These are phyloP conservation scores for Mycena indigotica DNA, from an alignment of 768 basidiomycete species.

Conservation along the genomic window DNA sequence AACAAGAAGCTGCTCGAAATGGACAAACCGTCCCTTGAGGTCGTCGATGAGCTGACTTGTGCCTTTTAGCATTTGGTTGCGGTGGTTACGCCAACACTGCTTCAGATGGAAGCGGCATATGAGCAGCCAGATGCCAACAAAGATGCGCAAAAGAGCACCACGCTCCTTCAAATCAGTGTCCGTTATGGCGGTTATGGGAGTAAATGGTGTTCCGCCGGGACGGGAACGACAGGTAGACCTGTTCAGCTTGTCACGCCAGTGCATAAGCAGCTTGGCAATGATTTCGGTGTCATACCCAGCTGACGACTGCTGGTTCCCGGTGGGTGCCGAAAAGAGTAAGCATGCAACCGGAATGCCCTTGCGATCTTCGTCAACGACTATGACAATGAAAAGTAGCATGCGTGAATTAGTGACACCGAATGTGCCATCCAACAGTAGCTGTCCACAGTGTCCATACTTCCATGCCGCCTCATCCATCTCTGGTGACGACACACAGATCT, in stretches of 20 bases:
- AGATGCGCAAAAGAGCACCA: constrained; percentile 33
- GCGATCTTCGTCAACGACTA: constrained; percentile 30
- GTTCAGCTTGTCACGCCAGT: constrained; percentile 26
- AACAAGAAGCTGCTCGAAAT: neutral
- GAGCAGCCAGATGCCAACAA: constrained; percentile 32
- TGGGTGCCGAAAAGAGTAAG: constrained; percentile 35
- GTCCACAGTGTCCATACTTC: constrained; percentile 24
- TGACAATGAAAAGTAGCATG: constrained; percentile 34
- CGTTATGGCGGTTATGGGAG: constrained; percentile 29
- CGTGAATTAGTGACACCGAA: constrained; percentile 24
- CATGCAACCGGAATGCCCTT: constrained; percentile 34
- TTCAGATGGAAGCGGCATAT: constrained; percentile 42
- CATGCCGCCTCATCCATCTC: constrained; percentile 27
- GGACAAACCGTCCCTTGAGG: constrained; percentile 1
- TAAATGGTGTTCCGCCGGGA: constrained; percentile 12
- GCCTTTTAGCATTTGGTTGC: constrained; percentile 28
- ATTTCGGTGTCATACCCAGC: constrained; percentile 32
- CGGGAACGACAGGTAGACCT: neutral
- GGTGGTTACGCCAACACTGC: constrained; percentile 32
- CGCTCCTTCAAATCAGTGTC: constrained; percentile 39
- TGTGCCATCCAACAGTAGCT: constrained; percentile 26
- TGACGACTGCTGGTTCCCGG: constrained; percentile 27
- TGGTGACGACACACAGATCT: constrained; percentile 30
- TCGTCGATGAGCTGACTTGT: neutral
- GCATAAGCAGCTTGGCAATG: constrained; percentile 24